These are phyloP conservation scores for Phaeotremella fagi DNA, from an alignment of 768 basidiomycete species.

Conservation along the genomic window DNA sequence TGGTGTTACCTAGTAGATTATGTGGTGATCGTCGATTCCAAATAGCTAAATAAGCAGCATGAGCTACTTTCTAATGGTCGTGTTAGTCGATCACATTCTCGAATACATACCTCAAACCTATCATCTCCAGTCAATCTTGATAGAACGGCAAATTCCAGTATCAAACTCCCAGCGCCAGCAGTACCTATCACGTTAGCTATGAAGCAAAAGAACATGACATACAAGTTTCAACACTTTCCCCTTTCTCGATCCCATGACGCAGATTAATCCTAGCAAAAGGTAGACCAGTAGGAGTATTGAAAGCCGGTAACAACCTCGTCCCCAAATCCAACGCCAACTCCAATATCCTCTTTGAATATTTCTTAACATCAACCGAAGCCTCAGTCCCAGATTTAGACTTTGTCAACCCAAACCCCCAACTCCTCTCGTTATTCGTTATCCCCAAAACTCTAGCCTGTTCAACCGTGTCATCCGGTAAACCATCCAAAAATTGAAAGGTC, in stretches of 20 bases:
- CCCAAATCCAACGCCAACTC: constrained; percentile 81
- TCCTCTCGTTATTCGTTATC: constrained; percentile 62
- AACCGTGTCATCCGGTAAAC: constrained; percentile 22
- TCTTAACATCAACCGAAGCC: constrained; percentile 59
- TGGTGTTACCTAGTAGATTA: constrained; percentile 78
- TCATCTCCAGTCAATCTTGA: constrained; percentile 85
- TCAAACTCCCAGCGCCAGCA: constrained; percentile 85
- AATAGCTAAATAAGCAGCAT: constrained; percentile 83
- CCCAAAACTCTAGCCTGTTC: constrained; percentile 36
- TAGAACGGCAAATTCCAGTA: constrained; percentile 89
- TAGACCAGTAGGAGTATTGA: constrained; percentile 82
- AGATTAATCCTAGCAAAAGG: constrained; percentile 89
- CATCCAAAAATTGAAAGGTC: constrained; percentile 41
- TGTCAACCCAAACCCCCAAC: constrained; percentile 58
- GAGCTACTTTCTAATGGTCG: constrained; percentile 59
- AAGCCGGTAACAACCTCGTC: constrained; percentile 78
- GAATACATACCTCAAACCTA: constrained; percentile 61
- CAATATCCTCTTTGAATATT: constrained; percentile 73
- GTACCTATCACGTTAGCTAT: constrained; percentile 56
- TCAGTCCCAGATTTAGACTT: too few species aligned
- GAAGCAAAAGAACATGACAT: constrained; percentile 36
- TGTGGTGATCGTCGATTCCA: constrained; percentile 88
- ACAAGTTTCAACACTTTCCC: constrained; percentile 83
- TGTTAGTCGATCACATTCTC: not conserved
- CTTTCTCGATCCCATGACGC: constrained; percentile 66